Base-by-base conservation (phyloP, 1,284 basidiomycete genomes). In the Rugosomyces carneus region DNA sequence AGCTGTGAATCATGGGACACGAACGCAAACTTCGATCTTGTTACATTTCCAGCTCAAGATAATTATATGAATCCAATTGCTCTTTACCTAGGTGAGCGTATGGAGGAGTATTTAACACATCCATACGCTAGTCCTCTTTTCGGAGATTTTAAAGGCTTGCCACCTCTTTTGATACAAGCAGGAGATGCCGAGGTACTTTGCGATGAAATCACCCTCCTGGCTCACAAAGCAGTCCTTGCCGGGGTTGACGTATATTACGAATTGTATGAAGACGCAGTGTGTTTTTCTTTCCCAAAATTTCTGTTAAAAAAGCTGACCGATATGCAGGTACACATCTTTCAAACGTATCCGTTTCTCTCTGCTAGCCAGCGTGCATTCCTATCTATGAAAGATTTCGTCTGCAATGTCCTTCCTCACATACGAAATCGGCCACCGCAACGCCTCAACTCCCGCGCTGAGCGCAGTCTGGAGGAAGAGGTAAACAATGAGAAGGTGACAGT, bases 1-100 rank as follows among this genome's bases (percentile, higher is more conserved):
- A 95, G 92, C 52, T 98, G 94, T 64, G 91, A 95, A 52, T 94
- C 91, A 27, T 98, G 95, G 95, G 93, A 97, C 43, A 89, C 89
- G 44, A 97, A 97, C 63, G 82, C 88, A 13, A 72, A 72, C 15
- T 89, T 75, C 59, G 90, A 93, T 62, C 81, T 93, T 27, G 81
- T 93, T 0, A 88, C 90, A 0, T 73, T 76, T 43, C 79, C 89
- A 41, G 60, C 76, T 38, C 78, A 81, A 32, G 86, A 83, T 44
- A 90, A 93, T 57, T 93, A 94, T 59, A 77, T 98, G 60, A 92
- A 99, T 62, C 95, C 96, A 0, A 87, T 99, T 40, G 80, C 80
- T 15, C 87, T 94, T 53, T 96, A 97, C 60, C 82, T 99, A 2
- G 95, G 95, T 9, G 86, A 89, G 31, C 75, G 84, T 29, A 83